Evolutionary conservation across 2,329 filamentous ascomycete species (phyloP), one percentile per base, ranked within the genome.

Genomic region (Neonectria hederae): DNA sequence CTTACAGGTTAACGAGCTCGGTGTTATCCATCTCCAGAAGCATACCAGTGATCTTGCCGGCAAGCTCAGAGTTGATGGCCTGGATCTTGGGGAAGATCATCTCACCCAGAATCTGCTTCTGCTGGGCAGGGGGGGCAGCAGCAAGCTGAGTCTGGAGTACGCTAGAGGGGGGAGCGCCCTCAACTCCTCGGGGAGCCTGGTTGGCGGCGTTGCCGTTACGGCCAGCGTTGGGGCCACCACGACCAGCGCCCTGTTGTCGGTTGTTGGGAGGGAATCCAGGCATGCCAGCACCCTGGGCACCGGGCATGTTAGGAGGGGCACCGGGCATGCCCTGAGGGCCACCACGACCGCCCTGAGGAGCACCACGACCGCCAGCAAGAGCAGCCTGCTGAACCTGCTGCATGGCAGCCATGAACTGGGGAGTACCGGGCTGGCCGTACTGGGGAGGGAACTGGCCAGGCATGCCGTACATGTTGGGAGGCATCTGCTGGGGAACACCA

Each of bases 11-110:
- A 78, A 99, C 87, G 75, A 99, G 86, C 85, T 99, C 96, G 62
- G 86, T 80, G 83, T 98, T 98, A 76, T 98, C 96, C 96, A 99
- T 99, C 88, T 99, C 96, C 75, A 99, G 84, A 76, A 99, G 91
- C 96, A 99, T 99, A 83, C 96, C 96, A 67, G 96, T 99, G 81
- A 99, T 98, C 90, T 99, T 99, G 79, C 96, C 96, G 68, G 96
- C 96, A 76, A 99, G 87, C 76, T 97, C 94, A 65, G 94, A 92
- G 85, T 99, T 96, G 82, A 97, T 90, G 72, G 89, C 89, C 81
- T 94, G 90, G 76, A 99, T 98, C 91, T 98, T 99, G 78, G 96
- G 96, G 88, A 98, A 99, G 75, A 99, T 92, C 74, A 93, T 90
- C 84, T 99, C 96, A 80, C 96, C 96, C 59, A 99, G 90, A 82